Evolutionary conservation across 1,139 yeast genomes (phyloP), one percentile per base, ranked within the genome.

Genomic region (Kodamaea sp.): DNA sequence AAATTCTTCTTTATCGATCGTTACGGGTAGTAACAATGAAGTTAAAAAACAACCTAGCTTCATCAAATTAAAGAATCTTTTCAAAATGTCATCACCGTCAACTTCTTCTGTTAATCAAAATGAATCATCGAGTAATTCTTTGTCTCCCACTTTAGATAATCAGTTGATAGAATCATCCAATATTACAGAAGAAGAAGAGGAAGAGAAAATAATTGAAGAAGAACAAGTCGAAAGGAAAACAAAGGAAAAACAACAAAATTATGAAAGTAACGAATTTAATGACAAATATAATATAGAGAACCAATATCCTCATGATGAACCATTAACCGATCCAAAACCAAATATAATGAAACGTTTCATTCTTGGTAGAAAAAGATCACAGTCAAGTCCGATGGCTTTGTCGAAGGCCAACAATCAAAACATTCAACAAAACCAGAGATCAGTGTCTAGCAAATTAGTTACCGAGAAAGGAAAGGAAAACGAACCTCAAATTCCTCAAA

Each of bases 331-430:
- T 22, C 27, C 24, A 23, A 31, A 27, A n/a, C 34, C 31, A 10
- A 37, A 34, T 27, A 31, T 38, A 32, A 50, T 38, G 8, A 38
- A 35, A 34, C 20, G 41, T 29, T 52, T 56, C 32, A 42, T 47
- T 50, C 35, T 49, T 29, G 57, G 58, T 10, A 41, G 64, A 36
- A 53, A 58, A 44, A 38, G 65, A 29, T 54, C 62, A 24, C 54
- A 53, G 33, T 52, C 67, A n/a, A 50, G 52, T 34, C 54, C 62
- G 9, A 41, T 41, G 38, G 20, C 20, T 15, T 15, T 15, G 20
- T 15, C 20, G 20, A 15, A 15, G 20, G 20, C 20, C 20, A 15
- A 15, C 20, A 15, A 15, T 15, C 20, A 15, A 15, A 15, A 3
- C 20, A 15, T 15, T 15, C 20, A 15, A 15, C 20, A 15, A 3